Evolutionary conservation across 179 eudicot species (phyloP).

Genomic region (Spergularia azorica): DNA sequence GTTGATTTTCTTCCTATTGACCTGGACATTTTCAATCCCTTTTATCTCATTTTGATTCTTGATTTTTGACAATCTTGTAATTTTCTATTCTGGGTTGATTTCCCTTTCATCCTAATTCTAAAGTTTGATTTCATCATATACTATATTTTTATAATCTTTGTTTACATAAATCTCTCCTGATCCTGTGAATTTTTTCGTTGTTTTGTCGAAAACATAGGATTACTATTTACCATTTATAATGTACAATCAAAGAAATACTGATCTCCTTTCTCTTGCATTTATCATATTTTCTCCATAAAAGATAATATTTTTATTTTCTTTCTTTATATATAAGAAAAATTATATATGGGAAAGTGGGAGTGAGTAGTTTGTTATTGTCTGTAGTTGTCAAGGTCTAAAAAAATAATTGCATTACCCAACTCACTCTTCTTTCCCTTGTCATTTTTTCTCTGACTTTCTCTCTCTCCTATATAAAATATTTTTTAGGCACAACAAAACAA

Average conservation of each 20-base stretch:
- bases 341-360: slow-evolving; percentile 17
- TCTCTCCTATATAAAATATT: not conserved
- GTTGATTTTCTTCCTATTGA: slow-evolving; percentile 1
- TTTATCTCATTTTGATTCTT: no score
- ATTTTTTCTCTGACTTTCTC: slow-evolving; percentile 27
- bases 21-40: not conserved
- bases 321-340: slow-evolving; percentile 5
- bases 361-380: slow-evolving; percentile 29
- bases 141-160: no score
- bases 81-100: no score
- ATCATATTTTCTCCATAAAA: no score
- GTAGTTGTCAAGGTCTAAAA: slow-evolving; percentile 26
- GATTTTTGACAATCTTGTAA: not conserved
- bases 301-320: not conserved
- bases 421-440: slow-evolving; percentile 12
- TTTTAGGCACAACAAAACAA: not conserved
- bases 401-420: slow-evolving; percentile 24
- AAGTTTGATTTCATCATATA: no score
- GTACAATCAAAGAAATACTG: no score
- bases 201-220: no score
- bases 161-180: no score
- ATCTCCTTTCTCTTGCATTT: no score
- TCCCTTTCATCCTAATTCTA: no score
- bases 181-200: no score
- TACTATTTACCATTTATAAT: no score